These are phyloP conservation scores for Euphorbia lathyris DNA, from an alignment of 345 rosid genomes.

Conservation along the genomic window DNA sequence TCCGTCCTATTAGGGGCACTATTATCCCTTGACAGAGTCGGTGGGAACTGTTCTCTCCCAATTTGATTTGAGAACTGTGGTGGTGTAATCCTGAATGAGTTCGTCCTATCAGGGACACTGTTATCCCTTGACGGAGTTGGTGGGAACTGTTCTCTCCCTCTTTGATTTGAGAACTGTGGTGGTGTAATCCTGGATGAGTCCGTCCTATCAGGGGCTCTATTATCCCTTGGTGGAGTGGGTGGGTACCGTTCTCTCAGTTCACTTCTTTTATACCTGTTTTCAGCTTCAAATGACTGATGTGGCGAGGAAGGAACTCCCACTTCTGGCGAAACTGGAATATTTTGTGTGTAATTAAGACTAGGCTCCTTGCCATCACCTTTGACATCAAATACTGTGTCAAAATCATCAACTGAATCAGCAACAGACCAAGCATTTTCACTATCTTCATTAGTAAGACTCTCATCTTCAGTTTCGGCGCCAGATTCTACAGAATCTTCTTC, in stretches of 20 bases:
- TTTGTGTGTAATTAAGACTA: too few species aligned
- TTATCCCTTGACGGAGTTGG: constrained; percentile 6
- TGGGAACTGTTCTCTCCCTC: too few species aligned
- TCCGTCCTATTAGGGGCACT: constrained; percentile 21
- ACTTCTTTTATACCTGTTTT: constrained; percentile 36
- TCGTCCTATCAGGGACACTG: constrained; percentile 20
- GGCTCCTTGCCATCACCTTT: not conserved
- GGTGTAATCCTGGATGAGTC: constrained; percentile 26
- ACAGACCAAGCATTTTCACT: constrained; percentile 17
- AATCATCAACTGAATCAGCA: constrained; percentile 18
- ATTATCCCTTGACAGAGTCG: constrained; percentile 15
- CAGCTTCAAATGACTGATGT: constrained; percentile 21
- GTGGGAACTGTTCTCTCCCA: constrained; percentile 30
- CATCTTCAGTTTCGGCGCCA: constrained; percentile 1
- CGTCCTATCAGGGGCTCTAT: constrained; percentile 18
- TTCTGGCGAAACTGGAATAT: too few species aligned
- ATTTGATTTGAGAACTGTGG: constrained; percentile 28
- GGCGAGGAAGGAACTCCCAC: constrained; percentile 4
- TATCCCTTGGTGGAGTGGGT: constrained; percentile 17
- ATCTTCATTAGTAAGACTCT: constrained; percentile 13
- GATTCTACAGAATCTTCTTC: not conserved
- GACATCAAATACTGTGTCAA: constrained; percentile 13
- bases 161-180: constrained; percentile 22
- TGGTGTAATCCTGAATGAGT: constrained; percentile 23
- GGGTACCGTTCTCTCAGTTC: constrained; percentile 39